A percentile compares a stretch with the other conserved stretches of the same genome.
These are phyloP conservation scores for Magnolia officinalis DNA, from an alignment of 164 flowering plant genomes.

Conservation along the genomic window DNA sequence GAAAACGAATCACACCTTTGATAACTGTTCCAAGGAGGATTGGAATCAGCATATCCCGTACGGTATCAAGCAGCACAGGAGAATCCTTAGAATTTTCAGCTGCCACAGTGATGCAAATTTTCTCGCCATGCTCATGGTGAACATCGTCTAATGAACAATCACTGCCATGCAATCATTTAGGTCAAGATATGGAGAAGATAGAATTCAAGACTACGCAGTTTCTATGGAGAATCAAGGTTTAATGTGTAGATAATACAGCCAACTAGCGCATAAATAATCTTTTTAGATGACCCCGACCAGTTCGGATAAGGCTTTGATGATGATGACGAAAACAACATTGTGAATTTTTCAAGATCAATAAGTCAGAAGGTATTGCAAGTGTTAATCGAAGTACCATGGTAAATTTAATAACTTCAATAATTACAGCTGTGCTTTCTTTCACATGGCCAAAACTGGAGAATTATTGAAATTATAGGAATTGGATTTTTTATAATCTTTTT, in stretches of 20 bases:
- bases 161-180: slow-evolving; percentile 30
- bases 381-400: not conserved
- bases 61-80: slow-evolving; percentile 21
- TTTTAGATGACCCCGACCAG: too few relatives aligned
- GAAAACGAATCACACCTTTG: slow-evolving; percentile 45
- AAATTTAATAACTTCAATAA: too few relatives aligned
- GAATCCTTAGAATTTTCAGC: slow-evolving; percentile 29
- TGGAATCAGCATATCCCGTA: slow-evolving; percentile 57
- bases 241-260: not conserved
- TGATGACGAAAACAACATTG: too few relatives aligned
- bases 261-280: too few relatives aligned
- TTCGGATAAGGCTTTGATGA: too few relatives aligned
- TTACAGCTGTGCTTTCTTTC: too few relatives aligned
- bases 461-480: not conserved
- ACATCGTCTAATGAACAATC: slow-evolving; percentile 31
- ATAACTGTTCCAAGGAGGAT: slow-evolving; percentile 55
- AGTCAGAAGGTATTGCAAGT: not conserved
- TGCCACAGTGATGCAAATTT: slow-evolving; percentile 44
- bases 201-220: not conserved
- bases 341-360: not conserved
- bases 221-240: not conserved
- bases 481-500: not conserved
- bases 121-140: slow-evolving; percentile 16
- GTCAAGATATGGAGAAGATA: slow-evolving; percentile 12
- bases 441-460: not conserved